Evolutionary conservation across 768 basidiomycete genomes (phyloP).

Genomic region (Mycena pura): DNA sequence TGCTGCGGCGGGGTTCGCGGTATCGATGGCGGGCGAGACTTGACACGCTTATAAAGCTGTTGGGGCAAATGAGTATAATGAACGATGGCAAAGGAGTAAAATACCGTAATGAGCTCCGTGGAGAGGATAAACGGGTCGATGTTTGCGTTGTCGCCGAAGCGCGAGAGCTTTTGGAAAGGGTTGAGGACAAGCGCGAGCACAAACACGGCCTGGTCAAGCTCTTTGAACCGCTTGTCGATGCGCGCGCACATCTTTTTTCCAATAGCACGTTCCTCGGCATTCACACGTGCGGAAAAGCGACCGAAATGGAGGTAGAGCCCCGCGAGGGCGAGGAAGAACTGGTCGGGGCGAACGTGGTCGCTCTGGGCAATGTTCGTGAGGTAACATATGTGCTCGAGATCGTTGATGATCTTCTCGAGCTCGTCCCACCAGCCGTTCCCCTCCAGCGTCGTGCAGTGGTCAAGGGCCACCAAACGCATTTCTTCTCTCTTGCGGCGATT

Average conservation of each 20-base stretch:
- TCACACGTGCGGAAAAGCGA: neutral
- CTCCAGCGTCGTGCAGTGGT: neutral
- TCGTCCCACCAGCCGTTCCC: conserved; percentile 7
- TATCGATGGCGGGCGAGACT: neutral
- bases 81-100: neutral
- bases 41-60: neutral
- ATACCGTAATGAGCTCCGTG: neutral
- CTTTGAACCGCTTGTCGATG: conserved; percentile 8
- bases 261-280: neutral
- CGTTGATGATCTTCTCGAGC: conserved; percentile 1
- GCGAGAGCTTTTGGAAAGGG: conserved; percentile 7
- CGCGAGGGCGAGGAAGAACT: conserved; percentile 13
- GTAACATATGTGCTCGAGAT: conserved; percentile 24
- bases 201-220: neutral
- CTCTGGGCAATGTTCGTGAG: conserved; percentile 23
- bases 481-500: neutral
- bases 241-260: neutral
- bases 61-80: neutral
- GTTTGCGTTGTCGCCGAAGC: conserved; percentile 6
- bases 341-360: conserved; percentile 21
- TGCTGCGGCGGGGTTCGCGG: neutral
- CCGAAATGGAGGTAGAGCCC: conserved; percentile 19
- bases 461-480: neutral
- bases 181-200: conserved; percentile 10
- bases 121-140: neutral